Conservation (phyloP, 1,284 basidiomycete genomes). For the Peniophora sp. region DNA sequence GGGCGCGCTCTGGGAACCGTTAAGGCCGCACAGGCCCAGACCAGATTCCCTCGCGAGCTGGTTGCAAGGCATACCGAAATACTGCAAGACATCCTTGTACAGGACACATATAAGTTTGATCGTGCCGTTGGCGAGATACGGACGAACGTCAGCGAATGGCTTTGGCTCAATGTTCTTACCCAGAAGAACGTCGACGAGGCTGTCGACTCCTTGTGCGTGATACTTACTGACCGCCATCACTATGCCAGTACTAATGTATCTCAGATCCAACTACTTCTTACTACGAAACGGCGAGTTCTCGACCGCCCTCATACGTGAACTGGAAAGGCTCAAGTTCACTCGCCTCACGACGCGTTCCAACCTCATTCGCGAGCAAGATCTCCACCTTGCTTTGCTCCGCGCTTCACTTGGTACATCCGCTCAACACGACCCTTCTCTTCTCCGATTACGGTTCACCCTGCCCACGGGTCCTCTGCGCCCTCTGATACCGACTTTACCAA, state of each 20-base stretch:
- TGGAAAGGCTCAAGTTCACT: constrained; percentile 71
- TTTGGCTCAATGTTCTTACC: constrained; percentile 86
- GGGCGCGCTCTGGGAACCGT: constrained; percentile 84
- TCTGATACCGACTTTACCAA: constrained; percentile 57
- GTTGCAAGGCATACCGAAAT: constrained; percentile 56
- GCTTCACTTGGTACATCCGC: constrained; percentile 81
- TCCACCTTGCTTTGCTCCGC: constrained; percentile 74
- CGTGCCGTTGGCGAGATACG: constrained; percentile 62
- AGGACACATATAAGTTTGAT: constrained; percentile 74
- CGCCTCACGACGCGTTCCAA: constrained; percentile 63
- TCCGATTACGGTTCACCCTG: constrained; percentile 64
- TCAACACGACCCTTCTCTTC: constrained; percentile 69
- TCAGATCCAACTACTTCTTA: constrained; percentile 77
- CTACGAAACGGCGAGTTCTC: constrained; percentile 83
- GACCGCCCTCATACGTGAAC: constrained; percentile 72
- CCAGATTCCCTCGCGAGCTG: constrained; percentile 61
- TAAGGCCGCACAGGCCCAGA: constrained; percentile 70
- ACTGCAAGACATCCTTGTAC: constrained; percentile 59
- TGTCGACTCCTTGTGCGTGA: constrained; percentile 59
- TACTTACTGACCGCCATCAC: background rate
- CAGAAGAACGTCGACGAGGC: constrained; percentile 74
- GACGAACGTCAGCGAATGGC: constrained; percentile 78
- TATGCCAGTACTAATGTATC: constrained; percentile 1
- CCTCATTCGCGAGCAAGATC: constrained; percentile 81
- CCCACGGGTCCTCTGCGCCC: constrained; percentile 75